These are phyloP conservation scores for Diaporthe sp. DNA, from an alignment of 2,329 filamentous ascomycete genomes.

Conservation along the genomic window DNA sequence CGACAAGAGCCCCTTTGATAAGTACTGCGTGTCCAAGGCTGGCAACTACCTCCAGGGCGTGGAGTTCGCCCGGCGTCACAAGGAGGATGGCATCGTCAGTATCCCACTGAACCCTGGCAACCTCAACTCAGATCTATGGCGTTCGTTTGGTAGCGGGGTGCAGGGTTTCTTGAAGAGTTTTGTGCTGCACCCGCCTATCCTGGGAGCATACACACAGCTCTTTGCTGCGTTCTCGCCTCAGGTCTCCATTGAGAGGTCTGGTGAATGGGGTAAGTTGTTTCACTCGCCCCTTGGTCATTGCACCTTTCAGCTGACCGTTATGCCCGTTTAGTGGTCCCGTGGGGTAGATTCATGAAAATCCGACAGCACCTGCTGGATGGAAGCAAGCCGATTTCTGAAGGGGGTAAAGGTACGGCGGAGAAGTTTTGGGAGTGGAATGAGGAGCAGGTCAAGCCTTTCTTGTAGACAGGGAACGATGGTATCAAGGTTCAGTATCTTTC, in stretches of 20 bases:
- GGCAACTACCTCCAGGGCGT: slow-evolving; percentile 45
- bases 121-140: slow-evolving; percentile 46
- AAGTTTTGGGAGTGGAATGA: slow-evolving; percentile 60
- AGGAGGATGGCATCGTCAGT: slow-evolving; percentile 46
- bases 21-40: slow-evolving; percentile 48
- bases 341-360: slow-evolving; percentile 53
- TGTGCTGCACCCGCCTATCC: slow-evolving; percentile 43
- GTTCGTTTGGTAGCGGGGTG: background rate
- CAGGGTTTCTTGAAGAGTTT: slow-evolving; percentile 8
- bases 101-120: slow-evolving; percentile 49
- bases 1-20: slow-evolving; percentile 16
- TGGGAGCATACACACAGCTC: slow-evolving; percentile 57
- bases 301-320: slow-evolving; percentile 2
- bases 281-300: background rate
- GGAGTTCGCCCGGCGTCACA: slow-evolving; percentile 46
- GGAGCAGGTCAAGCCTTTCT: slow-evolving; percentile 50
- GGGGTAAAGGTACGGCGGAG: slow-evolving; percentile 54
- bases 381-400: slow-evolving; percentile 52
- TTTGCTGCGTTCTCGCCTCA: slow-evolving; percentile 55
- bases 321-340: slow-evolving; percentile 52
- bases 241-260: slow-evolving; percentile 49
- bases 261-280: slow-evolving; percentile 44
- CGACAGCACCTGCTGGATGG: slow-evolving; percentile 49
- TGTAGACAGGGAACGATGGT: background rate
- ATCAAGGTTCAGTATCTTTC: background rate